Percentiles rank a stretch among this genome's conserved stretches.
Evolutionary conservation across 352 stramenopile species (phyloP).

Genomic region (Phytophthora melonis): DNA sequence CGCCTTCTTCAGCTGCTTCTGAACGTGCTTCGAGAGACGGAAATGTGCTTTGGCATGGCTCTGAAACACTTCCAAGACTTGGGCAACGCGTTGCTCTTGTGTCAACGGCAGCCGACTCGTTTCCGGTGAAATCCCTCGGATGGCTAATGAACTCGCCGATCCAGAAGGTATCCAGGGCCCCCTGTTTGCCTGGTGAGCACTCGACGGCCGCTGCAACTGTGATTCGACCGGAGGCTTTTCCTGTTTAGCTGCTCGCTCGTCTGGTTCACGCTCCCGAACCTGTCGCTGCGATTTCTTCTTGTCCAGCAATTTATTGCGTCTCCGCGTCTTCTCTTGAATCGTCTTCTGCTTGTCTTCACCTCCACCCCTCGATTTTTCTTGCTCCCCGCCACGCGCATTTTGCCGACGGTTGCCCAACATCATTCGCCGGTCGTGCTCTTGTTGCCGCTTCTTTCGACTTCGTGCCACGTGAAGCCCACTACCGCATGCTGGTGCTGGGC

Average conservation of each 20-base stretch:
- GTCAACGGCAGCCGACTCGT: constrained; percentile 1
- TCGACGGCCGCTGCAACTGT: constrained; percentile 10
- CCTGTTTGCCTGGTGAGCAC: constrained; percentile 7
- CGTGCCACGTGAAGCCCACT: constrained; percentile 51
- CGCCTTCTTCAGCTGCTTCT: constrained; percentile 23
- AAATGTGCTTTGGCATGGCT: constrained; percentile 19
- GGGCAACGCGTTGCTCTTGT: constrained; percentile 23
- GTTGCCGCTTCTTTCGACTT: constrained; percentile 40
- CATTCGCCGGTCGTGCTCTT: constrained; percentile 33
- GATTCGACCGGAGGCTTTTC: constrained; percentile 6
- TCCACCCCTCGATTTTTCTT: constrained; percentile 6
- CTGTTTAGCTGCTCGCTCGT: background rate
- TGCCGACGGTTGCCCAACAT: constrained; percentile 32
- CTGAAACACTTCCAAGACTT: constrained; percentile 26
- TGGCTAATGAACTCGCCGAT: constrained; percentile 17
- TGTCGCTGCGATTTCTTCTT: constrained; percentile 21
- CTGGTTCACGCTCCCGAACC: background rate
- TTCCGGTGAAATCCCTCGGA: constrained; percentile 6
- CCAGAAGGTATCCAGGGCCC: constrained; percentile 19
- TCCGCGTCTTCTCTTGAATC: constrained; percentile 23
- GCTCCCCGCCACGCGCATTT: background rate
- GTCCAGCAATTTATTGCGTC: constrained; percentile 23
- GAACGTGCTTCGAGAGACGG: constrained; percentile 15
- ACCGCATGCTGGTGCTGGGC: constrained; percentile 29
- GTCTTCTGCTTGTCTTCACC: constrained; percentile 5